Percentiles rank a stretch among this genome's conserved stretches.
These are phyloP conservation scores for Boletus sp. DNA, from an alignment of 1,284 basidiomycete species.

Conservation along the genomic window DNA sequence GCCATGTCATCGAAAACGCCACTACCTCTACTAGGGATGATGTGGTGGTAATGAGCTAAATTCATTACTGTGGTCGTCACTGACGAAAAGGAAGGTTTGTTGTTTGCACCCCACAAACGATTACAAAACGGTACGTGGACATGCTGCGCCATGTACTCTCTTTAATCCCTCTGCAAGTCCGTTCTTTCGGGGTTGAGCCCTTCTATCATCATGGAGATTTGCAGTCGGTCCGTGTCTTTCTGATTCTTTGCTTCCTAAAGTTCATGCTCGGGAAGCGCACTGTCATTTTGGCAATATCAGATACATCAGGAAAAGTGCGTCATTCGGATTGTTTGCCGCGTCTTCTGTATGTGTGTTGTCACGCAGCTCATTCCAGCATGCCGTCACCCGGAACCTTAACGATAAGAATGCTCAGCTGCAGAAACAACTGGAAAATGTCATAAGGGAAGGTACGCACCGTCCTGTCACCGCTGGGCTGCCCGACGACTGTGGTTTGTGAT, in stretches of 20 bases:
- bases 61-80: background rate
- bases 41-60: slow-evolving; percentile 56
- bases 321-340: background rate
- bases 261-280: slow-evolving; percentile 46
- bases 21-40: slow-evolving; percentile 57
- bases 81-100: slow-evolving; percentile 50
- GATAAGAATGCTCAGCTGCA: slow-evolving; percentile 77
- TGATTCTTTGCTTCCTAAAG: background rate
- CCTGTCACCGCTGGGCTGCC: background rate
- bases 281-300: slow-evolving; percentile 87
- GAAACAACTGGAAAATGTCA: slow-evolving; percentile 75
- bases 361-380: slow-evolving; percentile 72
- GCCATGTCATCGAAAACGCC: slow-evolving; percentile 3
- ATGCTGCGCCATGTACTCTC: slow-evolving; percentile 11
- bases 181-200: slow-evolving; percentile 76
- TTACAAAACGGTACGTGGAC: slow-evolving; percentile 71
- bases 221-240: slow-evolving; percentile 53
- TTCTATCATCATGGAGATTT: slow-evolving; percentile 71
- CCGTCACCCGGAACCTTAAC: slow-evolving; percentile 70
- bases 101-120: slow-evolving; percentile 79
- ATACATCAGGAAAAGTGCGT: slow-evolving; percentile 75
- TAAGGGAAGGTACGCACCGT: slow-evolving; percentile 60
- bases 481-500: slow-evolving; percentile 8
- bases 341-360: slow-evolving; percentile 5
- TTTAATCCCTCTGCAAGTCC: slow-evolving; percentile 47